Evolutionary conservation across 2,329 filamentous ascomycete species (phyloP), one percentile per base, ranked within the genome.

Genomic region (Aspergillus pseudoterreus): DNA sequence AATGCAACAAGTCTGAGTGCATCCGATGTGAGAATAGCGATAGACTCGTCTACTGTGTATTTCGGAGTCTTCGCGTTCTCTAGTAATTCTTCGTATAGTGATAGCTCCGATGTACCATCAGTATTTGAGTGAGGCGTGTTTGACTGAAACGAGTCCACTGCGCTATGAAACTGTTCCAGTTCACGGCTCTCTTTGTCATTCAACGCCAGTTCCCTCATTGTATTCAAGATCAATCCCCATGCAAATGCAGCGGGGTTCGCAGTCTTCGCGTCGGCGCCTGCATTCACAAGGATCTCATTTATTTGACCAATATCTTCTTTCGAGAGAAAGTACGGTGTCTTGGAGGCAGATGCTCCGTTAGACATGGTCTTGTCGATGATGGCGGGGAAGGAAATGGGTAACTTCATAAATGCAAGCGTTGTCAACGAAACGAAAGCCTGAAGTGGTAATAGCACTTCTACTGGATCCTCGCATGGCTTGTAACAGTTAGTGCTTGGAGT

Each of bases 171-270:
- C 49, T 76, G 71, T 42, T 72, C 69, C 46, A 71, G 55, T 52
- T 77, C 73, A 49, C 74, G 67, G n/a, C 59, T 63, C 64, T 87
- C 84, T 36, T 82, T 82, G 43, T 85, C 77, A 46, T 77, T 77
- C 51, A 82, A 78, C 57, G 84, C 86, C 11, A 82, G 81, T 39
- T 82, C 73, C 58, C 83, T 82, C 73, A 94, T 83, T 22, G 81
- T 79, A 62, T 87, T 82, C 9, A 92, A 76, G 22, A 96, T 81
- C 44, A 92, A 76, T 4, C 86, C 84, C 92, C 92, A 97, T 3
- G 88, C 83, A 58, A 95, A 88, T 17, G 90, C 80, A 15, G 88
- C 83, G 1, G 90, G 89, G 50, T 82, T 84, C 17, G 88, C 87
- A 33, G 82, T 82, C 35, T 78, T 75, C n/a, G 82, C 76, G 14